Percentiles rank a stretch among this genome's conserved stretches.
Conservation (phyloP, 1,284 basidiomycete species). For the Porodaedalea pini region DNA sequence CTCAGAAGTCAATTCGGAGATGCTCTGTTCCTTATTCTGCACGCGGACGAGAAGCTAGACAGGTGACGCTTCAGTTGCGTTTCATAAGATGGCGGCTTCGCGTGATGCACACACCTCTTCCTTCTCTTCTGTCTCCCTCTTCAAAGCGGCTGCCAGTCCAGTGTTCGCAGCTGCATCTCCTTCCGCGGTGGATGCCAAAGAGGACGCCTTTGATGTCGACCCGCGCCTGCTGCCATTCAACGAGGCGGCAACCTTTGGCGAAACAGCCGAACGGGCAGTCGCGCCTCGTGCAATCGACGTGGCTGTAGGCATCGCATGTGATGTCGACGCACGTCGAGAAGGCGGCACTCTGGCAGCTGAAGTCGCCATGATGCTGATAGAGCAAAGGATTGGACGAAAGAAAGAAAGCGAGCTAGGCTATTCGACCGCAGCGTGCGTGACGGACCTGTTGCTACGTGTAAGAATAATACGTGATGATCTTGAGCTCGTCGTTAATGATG, state of each 20-base stretch:
- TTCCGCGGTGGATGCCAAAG: conserved; percentile 28
- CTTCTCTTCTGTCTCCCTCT: conserved; percentile 73
- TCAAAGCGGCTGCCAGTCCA: conserved; percentile 56
- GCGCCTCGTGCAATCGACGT: conserved; percentile 38
- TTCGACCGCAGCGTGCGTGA: conserved; percentile 2
- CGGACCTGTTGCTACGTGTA: conserved; percentile 13
- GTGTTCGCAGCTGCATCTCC: conserved; percentile 43
- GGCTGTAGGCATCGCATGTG: conserved; percentile 33
- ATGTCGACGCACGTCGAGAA: conserved; percentile 38
- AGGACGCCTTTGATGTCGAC: conserved; percentile 35
- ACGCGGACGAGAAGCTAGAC: conserved; percentile 65
- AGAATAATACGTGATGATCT: neutral
- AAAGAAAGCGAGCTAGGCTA: neutral
- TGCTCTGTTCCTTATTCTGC: conserved; percentile 72
- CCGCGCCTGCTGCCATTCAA: conserved; percentile 20
- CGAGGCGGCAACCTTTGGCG: conserved; percentile 31
- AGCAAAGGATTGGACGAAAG: neutral
- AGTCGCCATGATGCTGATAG: conserved; percentile 15
- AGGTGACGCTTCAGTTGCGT: conserved; percentile 17
- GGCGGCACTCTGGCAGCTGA: conserved; percentile 33
- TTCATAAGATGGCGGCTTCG: conserved; percentile 7
- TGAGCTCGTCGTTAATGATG: neutral
- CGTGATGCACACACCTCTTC: conserved; percentile 54
- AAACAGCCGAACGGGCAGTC: conserved; percentile 49
- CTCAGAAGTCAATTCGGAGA: conserved; percentile 55